Evolutionary conservation across 805 yeast genomes (phyloP), one percentile per base, ranked within the genome.

Genomic region (Wickerhamiella lipophila): DNA sequence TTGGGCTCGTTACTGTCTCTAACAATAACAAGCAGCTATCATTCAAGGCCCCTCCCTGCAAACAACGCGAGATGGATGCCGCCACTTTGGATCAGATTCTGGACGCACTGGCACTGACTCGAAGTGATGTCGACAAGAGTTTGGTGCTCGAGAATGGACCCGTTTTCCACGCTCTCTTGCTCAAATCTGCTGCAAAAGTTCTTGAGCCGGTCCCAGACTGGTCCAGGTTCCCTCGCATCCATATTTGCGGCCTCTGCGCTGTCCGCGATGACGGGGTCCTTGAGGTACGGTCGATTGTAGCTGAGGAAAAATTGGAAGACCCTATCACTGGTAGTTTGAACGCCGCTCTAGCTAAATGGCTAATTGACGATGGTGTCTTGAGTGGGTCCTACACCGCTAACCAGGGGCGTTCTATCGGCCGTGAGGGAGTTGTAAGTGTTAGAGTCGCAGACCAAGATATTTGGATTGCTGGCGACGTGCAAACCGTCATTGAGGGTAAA

Each of bases 1-100:
- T 52, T 3, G 59, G 60, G 1, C 34, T 38, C 6, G 38, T 58
- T 27, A 6, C 64, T 52, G 61, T 83, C 84, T 0, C 58, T 50
- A 0, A 38, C 51, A 43, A 62, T 6, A 13, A 73, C 74, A 22
- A 76, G 66, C 57, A 5, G 23, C 42, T 30, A 27, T 34, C 21
- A 18, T 29, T 15, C 26, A n/a, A 46, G 7, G 39, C 42, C 7
- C 45, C 48, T 2, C n/a, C 50, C 12, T 32, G 35, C 13, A 16
- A 13, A 12, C 18, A 30, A 13, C 16, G 30, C n/a, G 19, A 30
- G 29, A 25, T 42, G 16, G 46, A 30, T 5, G 13, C 26, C n/a
- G 39, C 15, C 8, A 15, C 15, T 3, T 12, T 29, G 11, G 21
- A 13, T 9, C 18, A 19, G 27, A 19, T 32, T 7, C 7, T 29